Conservation (phyloP, 2,329 filamentous ascomycete genomes). For the Diaporthe ampelina region DNA sequence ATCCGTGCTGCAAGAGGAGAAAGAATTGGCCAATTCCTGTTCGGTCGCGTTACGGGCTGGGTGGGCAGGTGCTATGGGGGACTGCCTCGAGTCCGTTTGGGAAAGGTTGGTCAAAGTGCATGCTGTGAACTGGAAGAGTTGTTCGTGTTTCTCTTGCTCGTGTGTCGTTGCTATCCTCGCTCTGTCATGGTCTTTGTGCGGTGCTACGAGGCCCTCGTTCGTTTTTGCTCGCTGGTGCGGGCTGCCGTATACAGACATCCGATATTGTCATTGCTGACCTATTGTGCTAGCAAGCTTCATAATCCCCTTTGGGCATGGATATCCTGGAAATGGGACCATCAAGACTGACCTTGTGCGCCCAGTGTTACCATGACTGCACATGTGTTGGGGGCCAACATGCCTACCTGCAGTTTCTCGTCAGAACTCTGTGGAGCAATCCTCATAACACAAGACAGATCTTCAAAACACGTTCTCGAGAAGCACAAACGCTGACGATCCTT, state of each 20-base stretch:
- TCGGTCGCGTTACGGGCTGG: not conserved
- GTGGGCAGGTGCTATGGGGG: not conserved
- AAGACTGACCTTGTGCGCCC: not conserved
- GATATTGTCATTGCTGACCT: not conserved
- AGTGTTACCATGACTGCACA: not conserved
- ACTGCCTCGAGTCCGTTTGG: conserved; percentile 19
- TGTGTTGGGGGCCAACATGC: not conserved
- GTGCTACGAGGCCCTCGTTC: not conserved
- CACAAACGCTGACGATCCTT: not conserved
- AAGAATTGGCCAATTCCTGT: conserved; percentile 19
- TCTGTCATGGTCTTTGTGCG: not conserved
- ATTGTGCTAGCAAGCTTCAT: not conserved
- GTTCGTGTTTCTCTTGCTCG: conserved; percentile 10
- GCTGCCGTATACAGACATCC: not conserved
- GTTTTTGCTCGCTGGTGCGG: not conserved
- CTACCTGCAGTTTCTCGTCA: not conserved
- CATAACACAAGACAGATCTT: not conserved
- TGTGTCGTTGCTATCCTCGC: not conserved
- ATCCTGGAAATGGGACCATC: not conserved
- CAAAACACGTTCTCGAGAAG: not conserved
- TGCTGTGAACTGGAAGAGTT: not conserved
- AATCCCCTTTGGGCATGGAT: not conserved
- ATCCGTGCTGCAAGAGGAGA: not conserved
- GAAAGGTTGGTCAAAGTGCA: not conserved
- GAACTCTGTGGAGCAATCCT: not conserved